Percentiles rank a stretch among this genome's conserved stretches.
These are phyloP conservation scores for Fusarium nelsonii DNA, from an alignment of 2,329 filamentous ascomycete species.

Conservation along the genomic window DNA sequence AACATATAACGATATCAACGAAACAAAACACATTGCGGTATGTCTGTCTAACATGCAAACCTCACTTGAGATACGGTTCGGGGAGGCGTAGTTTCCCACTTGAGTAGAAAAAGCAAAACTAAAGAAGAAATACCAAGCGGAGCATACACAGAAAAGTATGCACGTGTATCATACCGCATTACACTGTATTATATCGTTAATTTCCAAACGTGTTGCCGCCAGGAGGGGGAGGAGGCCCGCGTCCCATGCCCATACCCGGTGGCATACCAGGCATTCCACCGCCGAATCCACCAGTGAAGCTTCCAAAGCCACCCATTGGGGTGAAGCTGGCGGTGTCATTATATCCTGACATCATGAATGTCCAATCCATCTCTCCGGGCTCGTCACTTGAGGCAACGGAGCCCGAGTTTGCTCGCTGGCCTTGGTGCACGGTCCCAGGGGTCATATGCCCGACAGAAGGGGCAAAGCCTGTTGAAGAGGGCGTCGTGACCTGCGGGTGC, in stretches of 20 bases:
- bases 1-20: background rate
- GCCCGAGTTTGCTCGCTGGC: slow-evolving; percentile 29
- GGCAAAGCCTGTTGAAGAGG: slow-evolving; percentile 52
- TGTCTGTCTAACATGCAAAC: background rate
- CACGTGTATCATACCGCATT: slow-evolving; percentile 12
- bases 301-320: slow-evolving; percentile 48
- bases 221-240: slow-evolving; percentile 31
- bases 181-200: slow-evolving; percentile 20
- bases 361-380: slow-evolving; percentile 62
- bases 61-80: background rate
- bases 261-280: slow-evolving; percentile 44
- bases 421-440: slow-evolving; percentile 16
- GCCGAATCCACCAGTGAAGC: slow-evolving; percentile 46
- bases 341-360: slow-evolving; percentile 60
- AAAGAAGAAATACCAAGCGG: slow-evolving; percentile 1
- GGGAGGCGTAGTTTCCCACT: background rate
- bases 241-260: slow-evolving; percentile 36
- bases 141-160: background rate
- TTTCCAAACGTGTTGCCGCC: slow-evolving; percentile 48
- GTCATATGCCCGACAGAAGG: slow-evolving; percentile 45
- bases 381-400: slow-evolving; percentile 48
- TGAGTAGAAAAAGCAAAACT: background rate
- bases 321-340: slow-evolving; percentile 51
- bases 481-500: slow-evolving; percentile 37
- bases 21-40: background rate